These are phyloP conservation scores for Aspergillus steynii DNA, from an alignment of 495 filamentous ascomycete species.

Conservation along the genomic window DNA sequence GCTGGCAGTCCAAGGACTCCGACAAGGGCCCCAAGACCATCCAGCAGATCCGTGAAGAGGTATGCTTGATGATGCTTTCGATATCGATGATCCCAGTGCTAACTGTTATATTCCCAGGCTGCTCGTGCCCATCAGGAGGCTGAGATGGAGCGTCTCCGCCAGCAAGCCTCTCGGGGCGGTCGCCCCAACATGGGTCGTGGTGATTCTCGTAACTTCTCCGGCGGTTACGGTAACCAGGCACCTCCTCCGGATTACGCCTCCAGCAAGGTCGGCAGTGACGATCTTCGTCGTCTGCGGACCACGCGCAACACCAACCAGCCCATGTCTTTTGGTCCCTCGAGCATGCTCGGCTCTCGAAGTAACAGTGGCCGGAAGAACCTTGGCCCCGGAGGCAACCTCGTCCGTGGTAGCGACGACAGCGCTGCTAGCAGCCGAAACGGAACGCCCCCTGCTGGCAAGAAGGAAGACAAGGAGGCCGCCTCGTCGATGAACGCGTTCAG, in stretches of 20 bases:
- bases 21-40: constrained; percentile 96
- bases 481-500: constrained; percentile 85
- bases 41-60: constrained; percentile 83
- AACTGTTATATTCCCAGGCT: constrained; percentile 52
- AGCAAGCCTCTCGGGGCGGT: constrained; percentile 53
- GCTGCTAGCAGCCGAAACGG: constrained; percentile 81
- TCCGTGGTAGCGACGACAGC: constrained; percentile 74
- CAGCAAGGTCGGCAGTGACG: constrained; percentile 85
- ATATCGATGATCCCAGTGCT: constrained; percentile 10
- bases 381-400: constrained; percentile 68
- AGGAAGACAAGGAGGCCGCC: constrained; percentile 64
- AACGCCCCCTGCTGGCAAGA: constrained; percentile 74
- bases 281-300: constrained; percentile 75
- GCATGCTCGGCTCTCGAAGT: constrained; percentile 76
- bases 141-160: constrained; percentile 53
- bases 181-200: constrained; percentile 75
- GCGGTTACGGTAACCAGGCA: constrained; percentile 59
- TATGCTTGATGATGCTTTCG: constrained; percentile 37
- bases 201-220: constrained; percentile 78
- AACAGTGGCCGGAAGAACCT: constrained; percentile 78
- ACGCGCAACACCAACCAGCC: constrained; percentile 62
- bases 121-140: constrained; percentile 64
- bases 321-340: constrained; percentile 69
- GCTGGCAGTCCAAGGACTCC: constrained; percentile 81
- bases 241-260: constrained; percentile 68